Base-by-base conservation (phyloP, 441 rosid genomes). In the Jatropha podagrica region DNA sequence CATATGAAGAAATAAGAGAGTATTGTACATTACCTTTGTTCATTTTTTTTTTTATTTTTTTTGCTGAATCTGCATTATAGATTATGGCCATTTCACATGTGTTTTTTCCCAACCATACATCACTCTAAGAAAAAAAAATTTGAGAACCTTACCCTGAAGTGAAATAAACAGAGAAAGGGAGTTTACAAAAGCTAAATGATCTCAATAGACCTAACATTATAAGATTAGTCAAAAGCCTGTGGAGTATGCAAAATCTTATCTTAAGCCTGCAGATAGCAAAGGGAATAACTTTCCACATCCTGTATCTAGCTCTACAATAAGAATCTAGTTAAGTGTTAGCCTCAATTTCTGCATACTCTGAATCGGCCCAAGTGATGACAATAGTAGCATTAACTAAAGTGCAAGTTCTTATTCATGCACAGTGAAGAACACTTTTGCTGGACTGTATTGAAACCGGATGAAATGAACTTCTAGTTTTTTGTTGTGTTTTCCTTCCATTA, bases 1-100 rank as follows among this genome's bases (percentile, higher is more conserved):
- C 93, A 58, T 86, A 73, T 76, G 97, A 96, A 55, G 98, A 96
- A 88, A 93, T 96, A 80, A 87, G 74, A 65, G 88, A 90, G 98
- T 94, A 89, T 68, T 68, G 71, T 60, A 56, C 68, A 63, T 73
- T 66, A 74, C 65, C 69, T 81, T 76, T 80, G 51, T 68, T 62
- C 75, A 20, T 68, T 79, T 67, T 1, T 26, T 69, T 71, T 44
- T 27, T 27, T 27, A 2, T 27, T 79, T 67, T 1, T 26, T 69
- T 71, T 44, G 44, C 80, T 51, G 20, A 72, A 48, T 63, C 5
- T 63, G 38, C 17, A n/a, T 27, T 55, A 63, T n/a, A 37, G 15
- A 46, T 32, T 48, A 4, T 5, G 49, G 37, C 18, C 42, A 49
- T 68, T 26, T 27, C 0, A 13, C 3, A n/a, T 27, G 13, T 23